Evolutionary conservation across 139 green algal genomes (phyloP).

Genomic region (Ettlia oleoabundans): DNA sequence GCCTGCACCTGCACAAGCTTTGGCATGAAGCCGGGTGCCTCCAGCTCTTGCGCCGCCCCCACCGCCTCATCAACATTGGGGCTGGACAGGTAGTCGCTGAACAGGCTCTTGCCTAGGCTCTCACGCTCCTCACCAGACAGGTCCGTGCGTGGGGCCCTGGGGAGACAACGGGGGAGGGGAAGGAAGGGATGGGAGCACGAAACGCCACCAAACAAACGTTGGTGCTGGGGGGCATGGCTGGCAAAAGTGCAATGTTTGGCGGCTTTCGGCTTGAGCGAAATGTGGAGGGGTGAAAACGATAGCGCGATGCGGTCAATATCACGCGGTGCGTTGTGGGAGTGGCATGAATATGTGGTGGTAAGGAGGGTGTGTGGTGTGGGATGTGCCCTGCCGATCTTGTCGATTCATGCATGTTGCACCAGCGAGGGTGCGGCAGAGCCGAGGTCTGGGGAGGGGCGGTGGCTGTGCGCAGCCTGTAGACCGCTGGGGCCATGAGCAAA

Average conservation of each 20-base stretch:
- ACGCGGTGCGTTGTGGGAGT: background rate
- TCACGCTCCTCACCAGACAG: slow-evolving; percentile 51
- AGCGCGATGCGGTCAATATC: too few species aligned
- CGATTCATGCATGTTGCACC: background rate
- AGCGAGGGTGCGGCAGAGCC: background rate
- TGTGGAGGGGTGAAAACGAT: too few species aligned
- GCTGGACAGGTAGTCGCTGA: slow-evolving; percentile 56
- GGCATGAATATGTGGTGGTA: background rate
- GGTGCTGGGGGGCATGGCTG: too few species aligned
- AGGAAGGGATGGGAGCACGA: background rate
- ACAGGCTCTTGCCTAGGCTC: slow-evolving; percentile 52
- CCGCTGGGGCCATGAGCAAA: slow-evolving; percentile 9
- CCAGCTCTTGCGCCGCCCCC: slow-evolving; percentile 52
- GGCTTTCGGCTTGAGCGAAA: too few species aligned
- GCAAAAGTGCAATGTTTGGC: too few species aligned
- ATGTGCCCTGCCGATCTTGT: slow-evolving; percentile 4
- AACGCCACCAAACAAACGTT: background rate
- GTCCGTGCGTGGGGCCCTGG: slow-evolving; percentile 35
- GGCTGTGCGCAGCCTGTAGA: slow-evolving; percentile 51
- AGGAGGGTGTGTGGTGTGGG: background rate
- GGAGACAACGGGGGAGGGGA: background rate
- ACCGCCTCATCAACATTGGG: slow-evolving; percentile 51
- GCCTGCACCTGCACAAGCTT: slow-evolving; percentile 58
- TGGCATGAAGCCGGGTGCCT: slow-evolving; percentile 40
- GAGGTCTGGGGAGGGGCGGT: slow-evolving; percentile 7